Percentiles rank a stretch among this genome's conserved stretches.
These are phyloP conservation scores for Chlamydomonas reinhardtii DNA, from an alignment of 163 green algal species.

Conservation along the genomic window DNA sequence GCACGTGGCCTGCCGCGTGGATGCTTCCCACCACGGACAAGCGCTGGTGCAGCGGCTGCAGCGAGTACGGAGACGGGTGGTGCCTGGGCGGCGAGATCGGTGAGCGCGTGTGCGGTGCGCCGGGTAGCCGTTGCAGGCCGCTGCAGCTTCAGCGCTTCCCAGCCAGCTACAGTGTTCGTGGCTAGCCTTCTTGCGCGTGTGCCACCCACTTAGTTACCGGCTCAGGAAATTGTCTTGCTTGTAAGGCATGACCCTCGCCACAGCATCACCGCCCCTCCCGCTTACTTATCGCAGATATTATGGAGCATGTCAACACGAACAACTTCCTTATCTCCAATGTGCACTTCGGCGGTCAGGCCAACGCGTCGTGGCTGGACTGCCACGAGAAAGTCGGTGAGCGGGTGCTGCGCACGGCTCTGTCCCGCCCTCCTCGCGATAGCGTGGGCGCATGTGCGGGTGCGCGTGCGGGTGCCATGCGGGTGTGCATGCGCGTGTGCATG, in stretches of 20 bases:
- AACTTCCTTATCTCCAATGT: not conserved
- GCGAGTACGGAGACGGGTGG: constrained; percentile 16
- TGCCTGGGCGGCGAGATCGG: constrained; percentile 24
- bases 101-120: not conserved
- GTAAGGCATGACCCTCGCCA: not conserved
- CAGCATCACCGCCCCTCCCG: too few relatives aligned
- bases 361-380: constrained; percentile 3
- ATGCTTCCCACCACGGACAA: constrained; percentile 8
- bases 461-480: too few relatives aligned
- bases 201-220: too few relatives aligned
- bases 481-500: too few relatives aligned
- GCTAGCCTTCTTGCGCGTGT: too few relatives aligned
- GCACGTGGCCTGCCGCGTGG: constrained; percentile 15
- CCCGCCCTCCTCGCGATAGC: too few relatives aligned
- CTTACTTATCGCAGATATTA: not conserved
- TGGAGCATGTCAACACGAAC: constrained; percentile 1
- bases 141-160: too few relatives aligned
- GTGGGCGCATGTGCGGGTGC: too few relatives aligned
- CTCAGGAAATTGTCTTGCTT: too few relatives aligned
- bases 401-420: not conserved
- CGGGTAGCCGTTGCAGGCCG: too few relatives aligned
- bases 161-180: too few relatives aligned
- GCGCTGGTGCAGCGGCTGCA: not conserved
- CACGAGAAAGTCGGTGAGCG: not conserved
- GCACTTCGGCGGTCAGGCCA: not conserved